Evolutionary conservation across 2,329 filamentous ascomycete species (phyloP), one percentile per base, ranked within the genome.

Genomic region (Stachybotrys chlorohalonatus): DNA sequence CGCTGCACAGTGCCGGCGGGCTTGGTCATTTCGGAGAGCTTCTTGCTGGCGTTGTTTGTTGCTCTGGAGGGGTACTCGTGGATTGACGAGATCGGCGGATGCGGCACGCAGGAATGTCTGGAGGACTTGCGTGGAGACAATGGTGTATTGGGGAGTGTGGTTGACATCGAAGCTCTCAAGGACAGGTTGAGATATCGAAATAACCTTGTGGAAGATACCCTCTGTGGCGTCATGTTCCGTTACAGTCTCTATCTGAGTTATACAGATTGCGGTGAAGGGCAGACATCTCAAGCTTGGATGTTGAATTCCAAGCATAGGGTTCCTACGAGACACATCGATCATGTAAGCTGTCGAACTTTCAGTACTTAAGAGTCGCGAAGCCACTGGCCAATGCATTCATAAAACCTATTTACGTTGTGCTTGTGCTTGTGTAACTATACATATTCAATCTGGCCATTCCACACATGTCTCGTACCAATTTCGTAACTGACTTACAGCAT

Each of bases 171-270:
- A 4, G 63, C 55, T 63, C 64, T 56, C 56, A 53, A 49, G 13
- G 53, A 24, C 46, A 47, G 54, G n/a, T 52, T 68, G 17, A 61
- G 57, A 5, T 24, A 4, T 24, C 60, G 61, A 46, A 51, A 57
- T 3, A 62, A 63, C 8, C 31, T 67, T 6, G 56, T 60, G 1
- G 59, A 68, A 52, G 58, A 62, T 1, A 53, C 54, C 11, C 48
- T 71, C 17, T 60, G 62, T 42, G 60, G 60, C 42, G 60, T 62
- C 4, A 52, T 70, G 60, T 71, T 71, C 54, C 63, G 68, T 49
- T 71, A 70, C 59, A 64, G 68, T 2, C 55, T 71, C 53, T 70
- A 69, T 50, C 53, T 70, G 52, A 71, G 68, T 55, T 71, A 71
- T 39, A 39, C 61, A n/a, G 58, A 62, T 15, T 54, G 54, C 7